Conservation (phyloP, 1,284 basidiomycete genomes). For the Puccinia hordei region DNA sequence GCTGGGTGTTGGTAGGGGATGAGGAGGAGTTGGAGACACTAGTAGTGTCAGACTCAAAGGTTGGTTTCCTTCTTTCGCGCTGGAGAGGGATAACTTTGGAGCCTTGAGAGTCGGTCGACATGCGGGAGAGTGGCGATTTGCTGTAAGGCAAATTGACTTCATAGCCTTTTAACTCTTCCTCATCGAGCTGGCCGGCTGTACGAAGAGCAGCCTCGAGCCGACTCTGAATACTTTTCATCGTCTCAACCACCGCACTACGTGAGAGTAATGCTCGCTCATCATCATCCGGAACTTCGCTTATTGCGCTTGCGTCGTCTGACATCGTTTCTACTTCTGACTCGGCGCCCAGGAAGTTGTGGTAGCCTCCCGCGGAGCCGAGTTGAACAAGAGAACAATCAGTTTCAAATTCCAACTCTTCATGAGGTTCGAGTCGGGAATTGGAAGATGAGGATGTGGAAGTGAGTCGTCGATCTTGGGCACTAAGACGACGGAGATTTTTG, state of each 20-base stretch:
- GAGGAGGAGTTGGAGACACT: conserved; percentile 2
- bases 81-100: conserved; percentile 34
- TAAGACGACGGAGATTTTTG: conserved; percentile 39
- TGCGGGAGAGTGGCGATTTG: conserved; percentile 29
- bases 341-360: background rate
- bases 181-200: conserved; percentile 47
- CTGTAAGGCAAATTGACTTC: background rate
- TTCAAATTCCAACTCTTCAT: background rate
- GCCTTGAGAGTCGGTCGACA: conserved; percentile 44
- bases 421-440: conserved; percentile 38
- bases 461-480: conserved; percentile 7
- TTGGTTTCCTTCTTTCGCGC: conserved; percentile 39
- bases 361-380: background rate
- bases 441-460: background rate
- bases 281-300: conserved; percentile 44
- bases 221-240: conserved; percentile 52
- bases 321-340: conserved; percentile 39
- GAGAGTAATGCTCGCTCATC: conserved; percentile 40
- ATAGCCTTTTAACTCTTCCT: conserved; percentile 48
- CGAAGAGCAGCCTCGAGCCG: conserved; percentile 52
- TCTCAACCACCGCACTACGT: conserved; percentile 51
- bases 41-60: background rate
- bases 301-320: conserved; percentile 25
- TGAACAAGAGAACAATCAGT: conserved; percentile 6
- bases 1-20: background rate